Evolutionary conservation across 2,329 filamentous ascomycete genomes (phyloP).

Genomic region (Atkinsonella hypoxylon): DNA sequence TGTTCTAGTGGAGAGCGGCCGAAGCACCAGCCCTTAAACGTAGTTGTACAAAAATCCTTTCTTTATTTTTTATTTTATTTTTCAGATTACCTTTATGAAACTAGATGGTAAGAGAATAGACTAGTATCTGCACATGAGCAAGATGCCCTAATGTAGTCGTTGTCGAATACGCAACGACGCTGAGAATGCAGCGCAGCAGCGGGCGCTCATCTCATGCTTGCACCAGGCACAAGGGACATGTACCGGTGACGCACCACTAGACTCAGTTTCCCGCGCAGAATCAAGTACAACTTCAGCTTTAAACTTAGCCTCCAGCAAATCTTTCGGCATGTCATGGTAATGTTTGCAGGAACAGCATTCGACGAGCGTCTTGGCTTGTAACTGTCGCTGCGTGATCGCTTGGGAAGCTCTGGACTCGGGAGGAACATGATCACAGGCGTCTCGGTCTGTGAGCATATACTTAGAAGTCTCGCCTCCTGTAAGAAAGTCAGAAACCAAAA

Average conservation of each 20-base stretch:
- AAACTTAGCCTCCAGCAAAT: slow-evolving; percentile 52
- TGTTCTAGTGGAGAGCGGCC: no score
- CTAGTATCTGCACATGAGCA: no score
- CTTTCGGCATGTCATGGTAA: slow-evolving; percentile 53
- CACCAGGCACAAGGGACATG: slow-evolving; percentile 62
- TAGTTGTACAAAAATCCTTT: no score
- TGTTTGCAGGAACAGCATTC: slow-evolving; percentile 52
- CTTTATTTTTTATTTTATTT: no score
- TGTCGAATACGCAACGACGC: slow-evolving; percentile 56
- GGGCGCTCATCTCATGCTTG: slow-evolving; percentile 54
- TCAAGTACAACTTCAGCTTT: slow-evolving; percentile 43
- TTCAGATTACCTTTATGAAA: no score
- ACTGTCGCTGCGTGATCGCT: slow-evolving; percentile 18
- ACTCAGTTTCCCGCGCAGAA: slow-evolving; percentile 33
- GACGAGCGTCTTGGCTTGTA: slow-evolving; percentile 50
- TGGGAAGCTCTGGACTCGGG: slow-evolving; percentile 3
- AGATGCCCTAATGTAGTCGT: slow-evolving; percentile 34
- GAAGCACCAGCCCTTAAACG: no score
- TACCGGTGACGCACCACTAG: slow-evolving; percentile 44
- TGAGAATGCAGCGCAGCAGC: slow-evolving; percentile 57
- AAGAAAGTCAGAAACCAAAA: slow-evolving; percentile 1
- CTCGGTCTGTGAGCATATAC: background rate
- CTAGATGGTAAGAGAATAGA: no score
- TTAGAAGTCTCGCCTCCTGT: background rate
- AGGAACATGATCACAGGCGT: slow-evolving; percentile 3